Percentiles rank a stretch among this genome's conserved stretches.
Evolutionary conservation across 2,329 filamentous ascomycete species (phyloP).

Genomic region (Paracoccidioides brasiliensis): DNA sequence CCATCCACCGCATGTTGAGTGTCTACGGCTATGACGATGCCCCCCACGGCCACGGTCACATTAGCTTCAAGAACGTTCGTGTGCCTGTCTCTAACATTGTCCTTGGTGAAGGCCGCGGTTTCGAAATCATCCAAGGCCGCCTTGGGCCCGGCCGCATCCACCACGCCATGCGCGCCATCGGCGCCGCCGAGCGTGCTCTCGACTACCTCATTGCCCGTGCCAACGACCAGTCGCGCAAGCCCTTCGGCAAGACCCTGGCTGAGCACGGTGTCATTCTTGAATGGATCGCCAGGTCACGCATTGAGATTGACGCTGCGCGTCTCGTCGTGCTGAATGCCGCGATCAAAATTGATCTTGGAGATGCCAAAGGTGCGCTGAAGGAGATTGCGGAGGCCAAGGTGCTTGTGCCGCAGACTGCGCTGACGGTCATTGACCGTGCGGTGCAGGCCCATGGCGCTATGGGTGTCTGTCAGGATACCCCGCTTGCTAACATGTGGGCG

Average conservation of each 20-base stretch:
- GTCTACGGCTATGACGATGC: conserved; percentile 97
- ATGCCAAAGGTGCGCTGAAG: conserved; percentile 78
- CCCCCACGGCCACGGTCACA: conserved; percentile 93
- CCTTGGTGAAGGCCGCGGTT: conserved; percentile 83
- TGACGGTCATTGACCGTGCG: conserved; percentile 84
- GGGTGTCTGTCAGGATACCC: conserved; percentile 88
- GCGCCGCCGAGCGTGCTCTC: conserved; percentile 76
- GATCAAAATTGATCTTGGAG: conserved; percentile 79
- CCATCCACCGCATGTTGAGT: conserved; percentile 81
- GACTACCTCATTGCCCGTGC: conserved; percentile 91
- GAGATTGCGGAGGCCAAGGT: conserved; percentile 96
- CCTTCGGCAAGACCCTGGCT: conserved; percentile 75
- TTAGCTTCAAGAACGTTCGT: conserved; percentile 78
- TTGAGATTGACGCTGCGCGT: conserved; percentile 87
- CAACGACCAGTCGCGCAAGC: conserved; percentile 81
- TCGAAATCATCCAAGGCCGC: conserved; percentile 96
- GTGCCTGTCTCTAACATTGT: conserved; percentile 76
- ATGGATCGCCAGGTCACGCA: conserved; percentile 80
- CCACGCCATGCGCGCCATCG: conserved; percentile 92
- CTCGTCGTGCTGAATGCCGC: conserved; percentile 88
- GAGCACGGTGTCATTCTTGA: conserved; percentile 92
- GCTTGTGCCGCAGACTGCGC: conserved; percentile 65
- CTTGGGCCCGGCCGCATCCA: conserved; percentile 93
- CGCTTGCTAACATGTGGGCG: conserved; percentile 73
- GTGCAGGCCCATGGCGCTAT: conserved; percentile 86